These are phyloP conservation scores for Solanum hybrid DNA, from an alignment of 305 asterid genomes.

Conservation along the genomic window DNA sequence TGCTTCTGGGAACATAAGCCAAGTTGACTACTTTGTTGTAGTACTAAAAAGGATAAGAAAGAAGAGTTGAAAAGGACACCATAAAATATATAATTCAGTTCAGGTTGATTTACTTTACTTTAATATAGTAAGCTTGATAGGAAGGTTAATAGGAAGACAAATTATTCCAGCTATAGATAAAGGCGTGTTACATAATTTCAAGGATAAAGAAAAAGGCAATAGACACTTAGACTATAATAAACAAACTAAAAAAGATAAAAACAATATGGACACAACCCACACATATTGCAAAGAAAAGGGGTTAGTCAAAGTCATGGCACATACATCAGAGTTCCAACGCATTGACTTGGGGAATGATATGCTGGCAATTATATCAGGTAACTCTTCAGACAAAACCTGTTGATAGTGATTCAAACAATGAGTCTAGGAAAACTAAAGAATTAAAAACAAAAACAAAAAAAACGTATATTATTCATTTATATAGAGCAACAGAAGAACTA, in stretches of 20 bases:
- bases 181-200: background rate
- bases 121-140: background rate
- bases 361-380: constrained; percentile 61
- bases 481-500: background rate
- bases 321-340: constrained; percentile 98
- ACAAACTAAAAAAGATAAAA: background rate
- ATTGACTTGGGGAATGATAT: constrained; percentile 81
- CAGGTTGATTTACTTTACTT: background rate
- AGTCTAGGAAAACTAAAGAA: background rate
- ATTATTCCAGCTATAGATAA: background rate
- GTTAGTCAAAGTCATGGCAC: constrained; percentile 13
- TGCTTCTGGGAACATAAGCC: background rate
- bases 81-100: background rate
- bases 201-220: background rate
- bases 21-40: background rate
- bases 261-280: background rate
- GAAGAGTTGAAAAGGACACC: background rate
- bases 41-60: background rate
- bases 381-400: constrained; percentile 86
- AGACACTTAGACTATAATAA: background rate
- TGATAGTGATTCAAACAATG: constrained; percentile 12
- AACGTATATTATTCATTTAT: background rate
- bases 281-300: background rate
- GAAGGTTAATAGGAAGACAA: background rate
- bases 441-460: background rate